Base-by-base conservation (phyloP, 768 basidiomycete genomes). In the Boletellus sp. region DNA sequence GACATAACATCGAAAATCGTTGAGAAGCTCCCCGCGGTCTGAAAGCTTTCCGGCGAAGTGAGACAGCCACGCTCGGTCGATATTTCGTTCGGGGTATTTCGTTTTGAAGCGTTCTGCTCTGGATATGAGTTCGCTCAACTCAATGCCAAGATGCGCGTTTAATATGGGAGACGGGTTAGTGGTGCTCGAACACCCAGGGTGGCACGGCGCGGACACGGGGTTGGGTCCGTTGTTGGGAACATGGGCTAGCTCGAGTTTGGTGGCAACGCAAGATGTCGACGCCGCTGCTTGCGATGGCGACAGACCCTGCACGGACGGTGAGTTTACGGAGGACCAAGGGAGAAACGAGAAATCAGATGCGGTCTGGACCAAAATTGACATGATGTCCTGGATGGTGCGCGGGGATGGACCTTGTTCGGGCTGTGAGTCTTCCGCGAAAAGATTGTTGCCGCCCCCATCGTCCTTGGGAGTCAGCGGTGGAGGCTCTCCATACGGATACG, bases 31-130 rank as follows among this genome's bases (percentile, higher is more conserved):
- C 7, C 85, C 86, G 32, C 72, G 70, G 16, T 68, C 63, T 8
- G 84, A 79, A 32, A 88, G 67, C 55, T 81, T 81, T 26, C 86
- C 86, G 15, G 83, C 84, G 62, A 85, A 88, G 24, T 75, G 76
- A 39, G 80, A 73, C 42, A 88, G 66, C 83, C 85, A 88, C 13
- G 67, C 66, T 60, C 80, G 80, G 61, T 85, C 81, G 50, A 85
- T 78, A n/a, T 79, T 78, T 42, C 70, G 62, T 20, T 77, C 78
- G 48, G 80, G 78, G 54, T 85, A 74, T 23, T 77, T 75, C 12
- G 69, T 56, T 43, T 74, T 73, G 61, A 80, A 85, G 31, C 75
- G 72, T 38, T 75, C 74, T 35, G 83, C 85, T 57, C 74, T 79
- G 26, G 70, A 71, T 42, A 76, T 72, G 20, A 88, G 75, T 19